Percentiles rank a stretch among this genome's conserved stretches.
These are phyloP conservation scores for Prinsepia uniflora DNA, from an alignment of 306 rosid species.

Conservation along the genomic window DNA sequence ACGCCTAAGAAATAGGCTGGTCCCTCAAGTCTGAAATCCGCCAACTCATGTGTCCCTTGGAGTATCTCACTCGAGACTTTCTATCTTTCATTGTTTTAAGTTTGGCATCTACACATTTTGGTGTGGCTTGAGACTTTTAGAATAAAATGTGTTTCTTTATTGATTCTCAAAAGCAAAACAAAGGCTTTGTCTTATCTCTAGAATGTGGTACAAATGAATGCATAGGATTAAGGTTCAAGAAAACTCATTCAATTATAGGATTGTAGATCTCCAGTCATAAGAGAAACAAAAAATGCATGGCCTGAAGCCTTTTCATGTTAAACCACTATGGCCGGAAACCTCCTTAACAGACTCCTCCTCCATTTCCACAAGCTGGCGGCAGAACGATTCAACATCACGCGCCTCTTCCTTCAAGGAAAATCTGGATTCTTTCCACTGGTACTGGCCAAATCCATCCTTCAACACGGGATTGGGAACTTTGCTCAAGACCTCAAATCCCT, in stretches of 20 bases:
- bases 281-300: neutral
- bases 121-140: no score
- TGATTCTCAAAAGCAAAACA: no score
- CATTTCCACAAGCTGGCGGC: constrained; percentile 72
- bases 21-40: no score
- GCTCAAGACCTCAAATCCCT: constrained; percentile 74
- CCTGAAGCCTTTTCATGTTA: constrained; percentile 22
- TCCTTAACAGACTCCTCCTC: constrained; percentile 66
- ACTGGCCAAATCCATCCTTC: constrained; percentile 46
- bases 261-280: neutral
- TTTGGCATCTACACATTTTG: no score
- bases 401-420: constrained; percentile 62
- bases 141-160: no score
- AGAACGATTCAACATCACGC: constrained; percentile 51
- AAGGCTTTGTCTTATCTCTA: no score
- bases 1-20: neutral
- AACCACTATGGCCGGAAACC: constrained; percentile 66
- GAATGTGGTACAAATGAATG: no score
- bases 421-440: constrained; percentile 74
- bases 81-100: no score
- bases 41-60: no score
- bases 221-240: no score
- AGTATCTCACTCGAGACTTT: no score
- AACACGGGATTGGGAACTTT: constrained; percentile 41
- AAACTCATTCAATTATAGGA: no score